Evolutionary conservation across 306 rosid genomes (phyloP).

Genomic region (Citrullus colocynthis): DNA sequence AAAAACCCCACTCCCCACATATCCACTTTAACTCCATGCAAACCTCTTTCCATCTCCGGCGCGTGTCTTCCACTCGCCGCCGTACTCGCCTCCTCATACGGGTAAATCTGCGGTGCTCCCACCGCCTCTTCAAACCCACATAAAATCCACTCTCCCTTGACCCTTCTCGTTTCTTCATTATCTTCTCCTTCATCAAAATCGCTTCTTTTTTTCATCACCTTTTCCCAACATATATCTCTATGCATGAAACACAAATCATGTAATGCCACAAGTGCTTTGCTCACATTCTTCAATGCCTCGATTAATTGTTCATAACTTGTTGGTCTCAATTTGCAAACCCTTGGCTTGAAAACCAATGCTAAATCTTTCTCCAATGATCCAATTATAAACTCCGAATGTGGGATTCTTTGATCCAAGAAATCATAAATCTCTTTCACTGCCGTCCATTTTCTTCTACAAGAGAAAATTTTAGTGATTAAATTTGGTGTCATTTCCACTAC

Average conservation of each 20-base stretch:
- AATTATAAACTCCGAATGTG: slow-evolving; percentile 52
- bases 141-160: slow-evolving; percentile 50
- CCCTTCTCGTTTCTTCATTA: not conserved
- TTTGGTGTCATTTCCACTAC: slow-evolving; percentile 55
- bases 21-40: slow-evolving; percentile 94
- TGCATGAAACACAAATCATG: slow-evolving; percentile 96
- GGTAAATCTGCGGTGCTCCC: slow-evolving; percentile 72
- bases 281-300: slow-evolving; percentile 68
- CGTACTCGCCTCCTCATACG: slow-evolving; percentile 30
- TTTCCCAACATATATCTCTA: slow-evolving; percentile 71
- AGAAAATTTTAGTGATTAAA: slow-evolving; percentile 41
- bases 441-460: slow-evolving; percentile 37
- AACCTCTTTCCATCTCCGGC: slow-evolving; percentile 80
- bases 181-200: not conserved
- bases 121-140: slow-evolving; percentile 78
- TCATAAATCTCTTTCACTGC: slow-evolving; percentile 80
- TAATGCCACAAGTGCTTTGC: slow-evolving; percentile 68
- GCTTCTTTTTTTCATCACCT: slow-evolving; percentile 38
- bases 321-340: slow-evolving; percentile 53
- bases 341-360: slow-evolving; percentile 48
- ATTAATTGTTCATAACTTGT: slow-evolving; percentile 38
- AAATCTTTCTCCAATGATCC: slow-evolving; percentile 27
- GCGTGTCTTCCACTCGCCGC: slow-evolving; percentile 49
- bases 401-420: slow-evolving; percentile 59
- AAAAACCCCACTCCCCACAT: slow-evolving; percentile 83